These are phyloP conservation scores for Populus nigra DNA, from an alignment of 345 rosid genomes.

Conservation along the genomic window DNA sequence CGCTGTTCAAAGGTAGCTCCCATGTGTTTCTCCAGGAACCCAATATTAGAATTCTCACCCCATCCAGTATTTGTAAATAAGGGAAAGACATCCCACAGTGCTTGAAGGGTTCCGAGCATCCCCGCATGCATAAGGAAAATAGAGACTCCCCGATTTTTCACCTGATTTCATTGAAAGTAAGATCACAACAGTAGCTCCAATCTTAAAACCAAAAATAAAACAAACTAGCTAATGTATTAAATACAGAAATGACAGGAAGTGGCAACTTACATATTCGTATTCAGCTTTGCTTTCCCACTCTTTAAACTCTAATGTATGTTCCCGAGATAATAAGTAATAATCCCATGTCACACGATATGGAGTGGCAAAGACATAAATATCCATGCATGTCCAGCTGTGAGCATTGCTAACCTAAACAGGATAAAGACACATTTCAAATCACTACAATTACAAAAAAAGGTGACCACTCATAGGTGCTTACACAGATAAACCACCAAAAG, in stretches of 20 bases:
- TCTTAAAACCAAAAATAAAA: not conserved
- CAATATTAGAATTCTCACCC: conserved; percentile 86
- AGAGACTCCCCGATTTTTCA: conserved; percentile 81
- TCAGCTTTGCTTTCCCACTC: conserved; percentile 90
- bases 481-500: not conserved
- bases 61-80: conserved; percentile 89
- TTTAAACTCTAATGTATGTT: conserved; percentile 72
- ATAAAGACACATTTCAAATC: conserved; percentile 11
- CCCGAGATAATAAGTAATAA: conserved; percentile 75
- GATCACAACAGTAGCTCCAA: not conserved
- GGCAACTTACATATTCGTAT: conserved; percentile 70
- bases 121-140: conserved; percentile 98
- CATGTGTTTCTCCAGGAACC: conserved; percentile 88
- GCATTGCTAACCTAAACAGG: conserved; percentile 63
- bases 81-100: conserved; percentile 95
- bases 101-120: conserved; percentile 89
- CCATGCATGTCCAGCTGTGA: conserved; percentile 99
- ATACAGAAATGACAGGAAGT: not conserved
- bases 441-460: conserved; percentile 5
- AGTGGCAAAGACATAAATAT: conserved; percentile 89
- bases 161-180: conserved; percentile 42
- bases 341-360: conserved; percentile 97
- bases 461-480: not conserved
- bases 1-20: conserved; percentile 72
- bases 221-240: conserved; percentile 5